phyloP scores from a whole-genome alignment of 1,284 basidiomycete genomes.

The Malassezia globosa region DNA sequence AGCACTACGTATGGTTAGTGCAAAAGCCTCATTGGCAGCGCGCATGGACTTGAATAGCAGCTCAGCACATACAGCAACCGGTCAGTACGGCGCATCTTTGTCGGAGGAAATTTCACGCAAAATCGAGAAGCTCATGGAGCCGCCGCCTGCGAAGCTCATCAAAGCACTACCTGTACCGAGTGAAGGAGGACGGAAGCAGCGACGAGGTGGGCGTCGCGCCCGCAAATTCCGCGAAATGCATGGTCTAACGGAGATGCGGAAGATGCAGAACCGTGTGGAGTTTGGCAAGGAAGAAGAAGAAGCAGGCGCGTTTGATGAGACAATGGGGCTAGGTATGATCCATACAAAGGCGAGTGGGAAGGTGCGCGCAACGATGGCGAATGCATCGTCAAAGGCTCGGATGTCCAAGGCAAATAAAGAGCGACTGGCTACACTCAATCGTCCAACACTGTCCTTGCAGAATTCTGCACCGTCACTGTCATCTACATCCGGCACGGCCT shows the following conservation, averaged over 20 bases:
- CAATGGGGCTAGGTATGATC: slow-evolving; percentile 93
- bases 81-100: slow-evolving; percentile 66
- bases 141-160: slow-evolving; percentile 80
- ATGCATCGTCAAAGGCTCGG: slow-evolving; percentile 82
- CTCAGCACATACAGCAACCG: slow-evolving; percentile 62
- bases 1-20: slow-evolving; percentile 80
- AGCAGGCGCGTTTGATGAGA: slow-evolving; percentile 89
- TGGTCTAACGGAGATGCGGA: slow-evolving; percentile 88
- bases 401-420: slow-evolving; percentile 91
- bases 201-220: slow-evolving; percentile 85
- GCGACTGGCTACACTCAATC: slow-evolving; percentile 53
- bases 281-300: slow-evolving; percentile 95
- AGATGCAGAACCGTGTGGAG: slow-evolving; percentile 88
- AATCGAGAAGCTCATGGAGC: slow-evolving; percentile 81
- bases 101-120: slow-evolving; percentile 78
- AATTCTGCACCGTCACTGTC: slow-evolving; percentile 45
- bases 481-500: slow-evolving; percentile 66
- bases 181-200: slow-evolving; percentile 69
- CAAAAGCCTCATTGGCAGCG: slow-evolving; percentile 79
- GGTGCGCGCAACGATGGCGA: slow-evolving; percentile 71
- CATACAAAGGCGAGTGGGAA: slow-evolving; percentile 65
- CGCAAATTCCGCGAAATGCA: slow-evolving; percentile 94
- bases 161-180: slow-evolving; percentile 94
- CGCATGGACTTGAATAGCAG: slow-evolving; percentile 71
- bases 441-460: slow-evolving; percentile 59